A percentile compares a stretch with the other conserved stretches of the same genome.
phyloP scores from a whole-genome alignment of 768 basidiomycete species.

The Pluteus cervinus region DNA sequence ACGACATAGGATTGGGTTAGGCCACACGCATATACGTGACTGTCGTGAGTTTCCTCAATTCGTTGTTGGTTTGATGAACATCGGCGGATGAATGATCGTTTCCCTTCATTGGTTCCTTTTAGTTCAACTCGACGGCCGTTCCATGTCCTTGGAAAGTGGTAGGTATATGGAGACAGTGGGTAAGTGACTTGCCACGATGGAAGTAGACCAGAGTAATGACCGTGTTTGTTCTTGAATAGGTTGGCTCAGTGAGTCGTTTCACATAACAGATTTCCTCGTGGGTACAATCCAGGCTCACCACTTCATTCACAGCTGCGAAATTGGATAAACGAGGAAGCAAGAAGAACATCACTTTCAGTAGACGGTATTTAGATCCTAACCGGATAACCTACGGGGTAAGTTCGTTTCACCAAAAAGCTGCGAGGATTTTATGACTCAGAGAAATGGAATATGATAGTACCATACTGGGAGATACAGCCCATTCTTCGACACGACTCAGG shows the following conservation, averaged over 20 bases:
- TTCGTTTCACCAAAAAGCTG: neutral
- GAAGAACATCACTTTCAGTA: slow-evolving; percentile 53
- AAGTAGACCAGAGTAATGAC: too few species aligned
- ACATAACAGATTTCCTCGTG: too few species aligned
- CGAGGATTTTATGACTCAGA: neutral
- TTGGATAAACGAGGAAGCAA: slow-evolving; percentile 32
- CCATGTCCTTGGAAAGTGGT: slow-evolving; percentile 78
- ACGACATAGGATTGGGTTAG: slow-evolving; percentile 17
- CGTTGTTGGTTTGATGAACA: neutral
- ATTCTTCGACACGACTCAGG: slow-evolving; percentile 57
- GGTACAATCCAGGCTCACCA: too few species aligned
- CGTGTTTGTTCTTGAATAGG: slow-evolving; percentile 24
- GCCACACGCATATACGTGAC: slow-evolving; percentile 77
- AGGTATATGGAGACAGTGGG: slow-evolving; percentile 93
- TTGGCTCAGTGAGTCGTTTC: slow-evolving; percentile 52
- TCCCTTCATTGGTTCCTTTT: neutral
- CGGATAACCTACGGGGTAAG: slow-evolving; percentile 68
- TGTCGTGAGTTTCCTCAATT: slow-evolving; percentile 41
- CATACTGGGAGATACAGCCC: slow-evolving; percentile 49
- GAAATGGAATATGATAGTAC: slow-evolving; percentile 36
- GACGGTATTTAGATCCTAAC: slow-evolving; percentile 79
- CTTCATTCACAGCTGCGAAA: slow-evolving; percentile 39
- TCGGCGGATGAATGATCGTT: too few species aligned
- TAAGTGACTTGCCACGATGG: slow-evolving; percentile 20
- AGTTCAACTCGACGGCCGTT: slow-evolving; percentile 68